Base-by-base conservation (phyloP, 441 rosid genomes). In the Kokia cookei region DNA sequence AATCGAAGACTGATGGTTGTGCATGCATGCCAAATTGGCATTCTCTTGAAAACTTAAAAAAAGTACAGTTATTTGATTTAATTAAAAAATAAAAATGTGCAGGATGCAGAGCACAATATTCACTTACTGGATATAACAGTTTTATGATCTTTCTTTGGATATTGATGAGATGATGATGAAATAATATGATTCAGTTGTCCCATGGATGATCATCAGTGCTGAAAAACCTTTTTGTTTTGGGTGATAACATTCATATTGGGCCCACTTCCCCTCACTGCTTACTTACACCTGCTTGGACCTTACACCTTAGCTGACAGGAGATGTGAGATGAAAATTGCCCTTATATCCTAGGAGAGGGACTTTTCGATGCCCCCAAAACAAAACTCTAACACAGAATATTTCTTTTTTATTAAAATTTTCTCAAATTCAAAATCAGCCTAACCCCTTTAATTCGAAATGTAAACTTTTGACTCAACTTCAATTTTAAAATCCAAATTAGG, bases 21-120 rank as follows among this genome's bases (percentile, higher is more conserved):
- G 83, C 85, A 79, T 78, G 90, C 88, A 84, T 84, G 84, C 82
- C 78, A 73, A n/a, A 65, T 45, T 13, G 12, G 14, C 67, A 37
- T 35, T 32, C 24, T 32, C 17, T 26, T 53, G 3, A 53, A 53
- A 32, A 32, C 37, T 32, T 32, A 5, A 32, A 32, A 32, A 32
- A 32, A 43, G 12, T 11, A 43, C 58, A 53, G 10, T 7, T 54
- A 17, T 26, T 58, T 58, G 9, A 11, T 26, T 24, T 26, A n/a
- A 0, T 32, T 32, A 0, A 32, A 32, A 19, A 19, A 19, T 24
- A 19, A 32, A 32, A 32, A 32, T 22, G 27, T 58, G 14, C 12
- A 10, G 12, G 24, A 1, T 55, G 60, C 60, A 22, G 27, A 54
- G 4, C 26, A 54, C 59, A 54, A 19, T 19, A 17, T 54, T 54